Percentiles rank a stretch among this genome's conserved stretches.
phyloP scores from a whole-genome alignment of 495 filamentous ascomycete species.

The Penicillium tannophilum region DNA sequence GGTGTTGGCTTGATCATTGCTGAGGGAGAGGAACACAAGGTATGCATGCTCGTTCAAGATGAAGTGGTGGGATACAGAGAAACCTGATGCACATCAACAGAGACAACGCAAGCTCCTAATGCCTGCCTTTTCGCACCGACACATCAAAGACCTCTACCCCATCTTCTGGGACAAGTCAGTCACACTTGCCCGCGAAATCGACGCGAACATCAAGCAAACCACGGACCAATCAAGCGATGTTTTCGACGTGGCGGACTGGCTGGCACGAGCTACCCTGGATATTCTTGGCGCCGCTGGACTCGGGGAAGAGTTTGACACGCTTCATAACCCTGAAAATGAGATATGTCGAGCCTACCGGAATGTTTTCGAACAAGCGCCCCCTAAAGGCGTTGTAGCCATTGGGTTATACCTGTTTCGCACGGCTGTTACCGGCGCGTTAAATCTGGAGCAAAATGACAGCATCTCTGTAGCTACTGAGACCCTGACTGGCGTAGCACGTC shows the following conservation, averaged over 20 bases:
- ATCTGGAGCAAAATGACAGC: constrained; percentile 5
- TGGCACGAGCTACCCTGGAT: constrained; percentile 65
- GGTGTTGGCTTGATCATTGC: constrained; percentile 28
- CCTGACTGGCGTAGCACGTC: constrained; percentile 4
- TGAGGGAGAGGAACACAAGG: constrained; percentile 27
- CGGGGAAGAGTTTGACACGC: constrained; percentile 69
- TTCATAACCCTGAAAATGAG: constrained; percentile 56
- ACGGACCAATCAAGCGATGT: not conserved
- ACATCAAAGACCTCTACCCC: constrained; percentile 72
- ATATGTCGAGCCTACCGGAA: constrained; percentile 41
- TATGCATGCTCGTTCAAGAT: not conserved
- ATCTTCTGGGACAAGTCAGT: constrained; percentile 64
- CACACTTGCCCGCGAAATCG: not conserved
- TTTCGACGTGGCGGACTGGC: constrained; percentile 38
- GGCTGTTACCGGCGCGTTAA: not conserved
- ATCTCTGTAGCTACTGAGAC: constrained; percentile 1
- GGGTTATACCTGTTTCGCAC: not conserved
- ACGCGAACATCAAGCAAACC: constrained; percentile 2
- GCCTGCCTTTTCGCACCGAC: constrained; percentile 71
- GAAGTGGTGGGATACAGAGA: not conserved
- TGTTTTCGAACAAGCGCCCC: constrained; percentile 8
- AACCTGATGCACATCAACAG: not conserved
- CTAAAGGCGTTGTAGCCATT: not conserved
- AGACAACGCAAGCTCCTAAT: constrained; percentile 65
- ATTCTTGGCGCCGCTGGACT: constrained; percentile 76